phyloP scores from a whole-genome alignment of 116 monocot species.

The Dioscorea cayenensis region DNA sequence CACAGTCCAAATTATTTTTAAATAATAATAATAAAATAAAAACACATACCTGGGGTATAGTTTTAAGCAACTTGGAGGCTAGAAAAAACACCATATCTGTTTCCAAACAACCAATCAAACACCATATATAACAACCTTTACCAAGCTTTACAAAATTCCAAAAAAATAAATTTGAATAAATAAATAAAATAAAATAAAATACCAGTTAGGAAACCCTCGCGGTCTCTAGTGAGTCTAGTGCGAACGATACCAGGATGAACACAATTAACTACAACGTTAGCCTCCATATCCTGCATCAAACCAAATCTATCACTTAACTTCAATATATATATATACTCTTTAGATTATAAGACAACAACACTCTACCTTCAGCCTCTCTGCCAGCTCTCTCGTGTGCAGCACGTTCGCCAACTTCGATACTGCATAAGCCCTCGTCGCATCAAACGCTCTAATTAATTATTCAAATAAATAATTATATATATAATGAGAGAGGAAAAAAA shows the following conservation, averaged over 20 bases:
- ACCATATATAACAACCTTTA: not conserved
- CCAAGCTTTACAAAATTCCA: not conserved
- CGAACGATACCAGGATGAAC: slow-evolving; percentile 81
- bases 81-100: slow-evolving; percentile 72
- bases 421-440: slow-evolving; percentile 56
- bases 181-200: not conserved
- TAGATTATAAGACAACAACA: not conserved
- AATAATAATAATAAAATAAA: too few relatives aligned
- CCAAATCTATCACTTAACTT: too few relatives aligned
- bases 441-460: slow-evolving; percentile 32
- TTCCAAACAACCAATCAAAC: not conserved
- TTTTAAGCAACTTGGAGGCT: slow-evolving; percentile 58
- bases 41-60: slow-evolving; percentile 42
- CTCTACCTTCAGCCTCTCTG: slow-evolving; percentile 38
- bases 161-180: not conserved
- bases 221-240: slow-evolving; percentile 74
- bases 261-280: slow-evolving; percentile 71
- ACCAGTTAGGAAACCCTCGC: slow-evolving; percentile 76
- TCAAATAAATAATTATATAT: too few relatives aligned
- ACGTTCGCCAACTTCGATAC: slow-evolving; percentile 77
- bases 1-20: too few relatives aligned
- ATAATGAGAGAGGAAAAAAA: too few relatives aligned
- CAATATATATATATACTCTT: not conserved
- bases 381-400: slow-evolving; percentile 60
- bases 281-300: slow-evolving; percentile 46